phyloP scores from a whole-genome alignment of 495 filamentous ascomycete species.

The Penicillium silybi region DNA sequence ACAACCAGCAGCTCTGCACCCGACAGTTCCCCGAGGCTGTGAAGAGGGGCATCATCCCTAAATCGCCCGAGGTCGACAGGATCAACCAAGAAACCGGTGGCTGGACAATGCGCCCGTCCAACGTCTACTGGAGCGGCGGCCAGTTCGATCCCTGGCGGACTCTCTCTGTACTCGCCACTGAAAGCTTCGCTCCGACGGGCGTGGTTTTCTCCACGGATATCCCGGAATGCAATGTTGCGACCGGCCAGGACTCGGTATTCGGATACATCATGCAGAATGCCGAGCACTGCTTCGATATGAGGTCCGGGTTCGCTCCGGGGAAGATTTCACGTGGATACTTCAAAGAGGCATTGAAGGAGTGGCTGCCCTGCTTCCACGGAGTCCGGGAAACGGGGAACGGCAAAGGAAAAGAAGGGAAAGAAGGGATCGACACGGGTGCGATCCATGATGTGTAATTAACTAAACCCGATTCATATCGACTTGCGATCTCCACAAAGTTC shows the following conservation, averaged over 20 bases:
- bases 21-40: slow-evolving; percentile 49
- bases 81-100: slow-evolving; percentile 49
- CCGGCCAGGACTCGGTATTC: slow-evolving; percentile 38
- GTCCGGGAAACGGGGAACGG: too few species aligned
- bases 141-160: slow-evolving; percentile 60
- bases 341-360: slow-evolving; percentile 38
- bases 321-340: slow-evolving; percentile 34
- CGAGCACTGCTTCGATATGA: slow-evolving; percentile 53
- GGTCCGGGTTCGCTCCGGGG: slow-evolving; percentile 22
- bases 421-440: neutral
- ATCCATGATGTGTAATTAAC: neutral
- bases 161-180: slow-evolving; percentile 43
- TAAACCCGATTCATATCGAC: slow-evolving; percentile 21
- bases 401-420: too few species aligned
- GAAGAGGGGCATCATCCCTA: slow-evolving; percentile 40
- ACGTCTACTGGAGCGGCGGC: slow-evolving; percentile 51
- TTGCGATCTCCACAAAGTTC: slow-evolving; percentile 16
- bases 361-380: slow-evolving; percentile 42
- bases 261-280: slow-evolving; percentile 47
- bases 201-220: slow-evolving; percentile 35
- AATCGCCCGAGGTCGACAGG: slow-evolving; percentile 29
- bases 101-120: slow-evolving; percentile 56
- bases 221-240: slow-evolving; percentile 45
- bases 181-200: slow-evolving; percentile 38
- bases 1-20: slow-evolving; percentile 50